These are phyloP conservation scores for Isabelozyma rhagii DNA, from an alignment of 805 yeast species.

Conservation along the genomic window DNA sequence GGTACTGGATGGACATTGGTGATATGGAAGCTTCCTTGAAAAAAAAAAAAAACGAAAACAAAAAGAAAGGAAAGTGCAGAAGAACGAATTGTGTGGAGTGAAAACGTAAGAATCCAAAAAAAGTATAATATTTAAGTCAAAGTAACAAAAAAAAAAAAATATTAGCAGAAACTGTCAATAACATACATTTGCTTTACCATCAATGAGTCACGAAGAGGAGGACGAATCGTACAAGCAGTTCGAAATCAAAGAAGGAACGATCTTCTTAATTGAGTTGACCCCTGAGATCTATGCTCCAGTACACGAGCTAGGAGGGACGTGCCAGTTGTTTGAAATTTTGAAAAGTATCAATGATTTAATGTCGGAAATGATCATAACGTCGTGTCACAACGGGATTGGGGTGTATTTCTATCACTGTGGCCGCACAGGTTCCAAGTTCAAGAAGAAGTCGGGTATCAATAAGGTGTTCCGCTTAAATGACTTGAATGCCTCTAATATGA, in stretches of 20 bases:
- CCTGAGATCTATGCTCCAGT: constrained; percentile 39
- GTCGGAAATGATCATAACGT: constrained; percentile 59
- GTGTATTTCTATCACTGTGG: constrained; percentile 57
- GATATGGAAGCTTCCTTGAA: too few relatives aligned
- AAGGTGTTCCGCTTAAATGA: constrained; percentile 52
- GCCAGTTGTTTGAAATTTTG: constrained; percentile 52
- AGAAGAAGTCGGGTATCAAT: constrained; percentile 40
- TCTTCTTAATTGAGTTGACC: constrained; percentile 61
- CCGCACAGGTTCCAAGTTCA: constrained; percentile 26
- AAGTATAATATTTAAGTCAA: too few relatives aligned
- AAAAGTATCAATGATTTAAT: constrained; percentile 59
- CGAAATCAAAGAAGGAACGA: constrained; percentile 61
- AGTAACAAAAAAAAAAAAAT: too few relatives aligned
- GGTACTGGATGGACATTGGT: constrained; percentile 72
- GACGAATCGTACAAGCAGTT: constrained; percentile 26
- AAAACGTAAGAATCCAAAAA: too few relatives aligned
- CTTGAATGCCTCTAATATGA: constrained; percentile 57
- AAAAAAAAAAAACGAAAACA: not conserved
- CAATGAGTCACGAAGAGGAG: constrained; percentile 6
- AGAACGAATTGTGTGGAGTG: too few relatives aligned
- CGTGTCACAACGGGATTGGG: constrained; percentile 74
- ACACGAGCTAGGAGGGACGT: constrained; percentile 30
- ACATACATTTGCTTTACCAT: too few relatives aligned
- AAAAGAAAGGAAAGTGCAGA: not conserved
- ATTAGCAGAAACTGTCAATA: too few relatives aligned